phyloP scores from a whole-genome alignment of 768 basidiomycete genomes.

The Strobilomyces confusus region DNA sequence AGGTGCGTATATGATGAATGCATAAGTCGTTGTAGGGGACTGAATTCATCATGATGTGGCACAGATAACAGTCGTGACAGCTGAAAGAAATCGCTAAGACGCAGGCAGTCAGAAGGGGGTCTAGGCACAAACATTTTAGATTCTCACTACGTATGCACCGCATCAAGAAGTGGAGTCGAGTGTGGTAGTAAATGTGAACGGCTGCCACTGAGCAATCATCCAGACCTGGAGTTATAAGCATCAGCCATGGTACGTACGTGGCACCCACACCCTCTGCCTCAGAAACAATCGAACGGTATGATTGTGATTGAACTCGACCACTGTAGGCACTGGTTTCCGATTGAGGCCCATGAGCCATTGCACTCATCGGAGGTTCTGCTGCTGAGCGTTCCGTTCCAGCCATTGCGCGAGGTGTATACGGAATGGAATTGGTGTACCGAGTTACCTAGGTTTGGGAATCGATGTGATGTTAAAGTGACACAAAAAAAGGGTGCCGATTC shows the following conservation, averaged over 20 bases:
- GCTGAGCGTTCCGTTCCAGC: conserved; percentile 8
- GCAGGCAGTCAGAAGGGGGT: neutral
- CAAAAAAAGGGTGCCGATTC: conserved; percentile 13
- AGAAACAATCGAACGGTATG: neutral
- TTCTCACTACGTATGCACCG: conserved; percentile 10
- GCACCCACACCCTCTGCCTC: neutral
- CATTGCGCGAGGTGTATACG: conserved; percentile 8
- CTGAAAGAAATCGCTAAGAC: conserved; percentile 4
- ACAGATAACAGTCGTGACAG: neutral
- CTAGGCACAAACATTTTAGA: neutral
- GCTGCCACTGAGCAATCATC: conserved; percentile 3
- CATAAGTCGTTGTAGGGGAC: neutral
- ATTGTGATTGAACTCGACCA: neutral
- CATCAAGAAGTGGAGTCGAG: neutral
- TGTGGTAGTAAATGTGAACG: neutral
- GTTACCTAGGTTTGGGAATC: conserved; percentile 9
- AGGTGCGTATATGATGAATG: neutral
- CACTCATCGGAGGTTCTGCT: neutral
- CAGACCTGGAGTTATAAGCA: neutral
- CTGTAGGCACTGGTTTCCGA: conserved; percentile 5
- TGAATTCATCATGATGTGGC: conserved; percentile 1
- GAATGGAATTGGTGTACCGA: conserved; percentile 1
- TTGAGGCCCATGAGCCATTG: neutral
- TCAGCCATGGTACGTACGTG: conserved; percentile 8
- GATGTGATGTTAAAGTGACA: conserved; percentile 6